A percentile compares a stretch with the other conserved stretches of the same genome.
These are phyloP conservation scores for Fusarium equiseti DNA, from an alignment of 2,329 filamentous ascomycete species.

Conservation along the genomic window DNA sequence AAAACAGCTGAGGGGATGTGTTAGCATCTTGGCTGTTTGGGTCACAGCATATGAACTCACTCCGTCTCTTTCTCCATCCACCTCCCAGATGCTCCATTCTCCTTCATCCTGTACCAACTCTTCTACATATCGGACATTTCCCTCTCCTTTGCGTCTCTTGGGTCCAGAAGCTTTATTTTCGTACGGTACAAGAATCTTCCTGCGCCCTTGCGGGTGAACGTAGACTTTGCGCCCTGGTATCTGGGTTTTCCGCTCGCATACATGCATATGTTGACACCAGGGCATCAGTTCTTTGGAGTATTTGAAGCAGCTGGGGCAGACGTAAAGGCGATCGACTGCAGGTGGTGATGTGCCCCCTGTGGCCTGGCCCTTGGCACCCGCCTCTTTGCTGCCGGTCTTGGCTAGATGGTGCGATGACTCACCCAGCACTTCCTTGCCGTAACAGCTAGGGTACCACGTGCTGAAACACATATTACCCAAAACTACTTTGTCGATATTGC, in stretches of 20 bases:
- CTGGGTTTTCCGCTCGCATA: constrained; percentile 64
- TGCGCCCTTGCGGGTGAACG: constrained; percentile 64
- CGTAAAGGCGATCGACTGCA: constrained; percentile 78
- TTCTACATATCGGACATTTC: constrained; percentile 55
- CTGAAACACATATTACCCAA: constrained; percentile 86
- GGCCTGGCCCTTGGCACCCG: constrained; percentile 45
- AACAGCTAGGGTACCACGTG: constrained; percentile 94
- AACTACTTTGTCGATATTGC: constrained; percentile 88
- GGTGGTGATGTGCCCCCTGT: constrained; percentile 49
- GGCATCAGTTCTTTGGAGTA: constrained; percentile 77
- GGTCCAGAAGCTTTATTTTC: constrained; percentile 49
- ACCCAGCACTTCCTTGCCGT: constrained; percentile 77
- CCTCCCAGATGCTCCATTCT: constrained; percentile 89
- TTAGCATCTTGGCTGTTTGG: constrained; percentile 11
- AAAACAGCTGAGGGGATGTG: constrained; percentile 73
- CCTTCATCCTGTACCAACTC: constrained; percentile 69
- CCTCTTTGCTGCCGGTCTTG: constrained; percentile 48
- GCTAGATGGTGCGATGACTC: constrained; percentile 55
- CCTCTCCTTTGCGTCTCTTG: constrained; percentile 56
- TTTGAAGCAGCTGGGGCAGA: constrained; percentile 95
- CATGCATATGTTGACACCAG: constrained; percentile 69
- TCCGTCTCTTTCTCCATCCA: constrained; percentile 88
- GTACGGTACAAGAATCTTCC: constrained; percentile 55
- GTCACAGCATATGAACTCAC: constrained; percentile 56
- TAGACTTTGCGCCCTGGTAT: constrained; percentile 82